These are phyloP conservation scores for Phytophthora nicotianae DNA, from an alignment of 352 stramenopile species.

Conservation along the genomic window DNA sequence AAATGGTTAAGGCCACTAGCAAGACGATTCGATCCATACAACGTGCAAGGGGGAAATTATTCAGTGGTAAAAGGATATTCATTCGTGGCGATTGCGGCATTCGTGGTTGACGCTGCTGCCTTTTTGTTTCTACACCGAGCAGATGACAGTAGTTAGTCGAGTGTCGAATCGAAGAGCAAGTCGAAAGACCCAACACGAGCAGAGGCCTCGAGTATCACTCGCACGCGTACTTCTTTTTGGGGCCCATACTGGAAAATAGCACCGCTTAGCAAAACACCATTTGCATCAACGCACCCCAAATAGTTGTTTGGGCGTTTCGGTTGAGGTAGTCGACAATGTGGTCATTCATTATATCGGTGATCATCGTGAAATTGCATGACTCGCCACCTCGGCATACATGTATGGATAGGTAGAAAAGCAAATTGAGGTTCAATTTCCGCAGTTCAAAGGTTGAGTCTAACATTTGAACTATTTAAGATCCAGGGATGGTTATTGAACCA, in stretches of 20 bases:
- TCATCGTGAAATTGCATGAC: too few species aligned
- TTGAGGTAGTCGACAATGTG: too few species aligned
- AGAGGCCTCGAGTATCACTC: background rate
- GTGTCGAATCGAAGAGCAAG: too few species aligned
- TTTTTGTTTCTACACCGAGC: constrained; percentile 30
- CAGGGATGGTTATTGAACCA: too few species aligned
- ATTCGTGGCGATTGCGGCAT: constrained; percentile 69
- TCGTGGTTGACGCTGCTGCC: constrained; percentile 13
- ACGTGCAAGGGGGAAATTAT: background rate
- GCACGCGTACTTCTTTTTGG: constrained; percentile 47
- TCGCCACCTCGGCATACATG: too few species aligned
- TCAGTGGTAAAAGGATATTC: constrained; percentile 60
- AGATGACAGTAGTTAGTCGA: too few species aligned
- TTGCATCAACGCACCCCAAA: constrained; percentile 6
- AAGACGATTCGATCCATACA: background rate
- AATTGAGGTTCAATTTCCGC: too few species aligned
- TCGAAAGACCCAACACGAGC: background rate
- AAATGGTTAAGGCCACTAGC: constrained; percentile 33
- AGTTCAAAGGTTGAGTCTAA: too few species aligned
- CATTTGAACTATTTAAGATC: too few species aligned
- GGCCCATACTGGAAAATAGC: constrained; percentile 37
- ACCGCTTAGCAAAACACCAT: background rate
- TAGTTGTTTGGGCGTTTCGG: constrained; percentile 18
- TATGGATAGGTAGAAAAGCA: too few species aligned
- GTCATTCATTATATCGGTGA: too few species aligned